Evolutionary conservation across 257 asterid species (phyloP).

Genomic region (Leonotis leonurus): DNA sequence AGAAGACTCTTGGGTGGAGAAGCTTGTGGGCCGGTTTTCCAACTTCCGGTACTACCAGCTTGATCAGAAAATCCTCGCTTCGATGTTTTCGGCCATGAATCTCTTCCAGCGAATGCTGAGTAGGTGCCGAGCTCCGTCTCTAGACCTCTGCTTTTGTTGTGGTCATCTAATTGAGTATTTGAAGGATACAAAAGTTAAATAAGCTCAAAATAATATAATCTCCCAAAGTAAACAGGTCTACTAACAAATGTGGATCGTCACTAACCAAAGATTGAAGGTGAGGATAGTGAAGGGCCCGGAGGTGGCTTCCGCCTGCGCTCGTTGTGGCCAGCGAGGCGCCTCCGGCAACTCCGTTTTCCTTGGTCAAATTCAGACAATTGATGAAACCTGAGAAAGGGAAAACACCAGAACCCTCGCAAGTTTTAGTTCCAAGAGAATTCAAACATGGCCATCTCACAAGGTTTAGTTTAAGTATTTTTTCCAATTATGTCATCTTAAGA

Average conservation of each 20-base stretch:
- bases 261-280: slow-evolving; percentile 51
- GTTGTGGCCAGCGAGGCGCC: slow-evolving; percentile 93
- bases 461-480: no score
- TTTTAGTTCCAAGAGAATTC: not conserved
- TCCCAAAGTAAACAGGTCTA: not conserved
- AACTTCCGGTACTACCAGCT: slow-evolving; percentile 28
- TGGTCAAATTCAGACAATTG: slow-evolving; percentile 82
- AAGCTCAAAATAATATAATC: not conserved
- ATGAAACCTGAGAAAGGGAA: slow-evolving; percentile 80
- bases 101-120: slow-evolving; percentile 34
- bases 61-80: slow-evolving; percentile 13
- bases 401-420: not conserved
- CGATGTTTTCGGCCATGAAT: slow-evolving; percentile 36
- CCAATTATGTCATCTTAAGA: no score
- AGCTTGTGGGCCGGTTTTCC: slow-evolving; percentile 47
- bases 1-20: slow-evolving; percentile 40
- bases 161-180: slow-evolving; percentile 35
- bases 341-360: slow-evolving; percentile 88
- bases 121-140: slow-evolving; percentile 57
- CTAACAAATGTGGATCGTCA: not conserved
- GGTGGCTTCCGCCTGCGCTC: slow-evolving; percentile 90
- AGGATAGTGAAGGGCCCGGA: slow-evolving; percentile 44
- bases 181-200: not conserved
- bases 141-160: slow-evolving; percentile 45
- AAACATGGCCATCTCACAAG: no score